Evolutionary conservation across 2,329 filamentous ascomycete genomes (phyloP), one percentile per base, ranked within the genome.

Genomic region (Akanthomyces uredinophilus): DNA sequence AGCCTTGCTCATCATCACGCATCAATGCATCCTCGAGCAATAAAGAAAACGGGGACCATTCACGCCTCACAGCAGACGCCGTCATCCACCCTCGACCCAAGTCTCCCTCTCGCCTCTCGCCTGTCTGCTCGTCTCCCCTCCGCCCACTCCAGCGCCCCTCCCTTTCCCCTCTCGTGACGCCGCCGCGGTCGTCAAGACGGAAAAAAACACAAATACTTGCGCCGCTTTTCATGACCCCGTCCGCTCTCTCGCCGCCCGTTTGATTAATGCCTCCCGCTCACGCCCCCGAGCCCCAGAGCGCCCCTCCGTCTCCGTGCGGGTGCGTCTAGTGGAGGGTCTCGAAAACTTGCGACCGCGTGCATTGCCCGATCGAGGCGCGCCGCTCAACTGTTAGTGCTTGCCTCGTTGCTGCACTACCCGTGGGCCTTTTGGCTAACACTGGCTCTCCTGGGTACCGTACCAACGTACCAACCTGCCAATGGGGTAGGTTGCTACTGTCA

Each of bases 301-400:
- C 35, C 47, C 47, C 55, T 46, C 44, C 18, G 32, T 37, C 44
- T 22, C 55, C 55, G 56, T 60, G 56, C 56, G 56, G 22, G 47
- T 60, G 56, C 56, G 47, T 59, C 56, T 59, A 59, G 56, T 59
- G 46, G 56, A 59, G 46, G 44, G 55, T 49, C 55, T 50, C 29
- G 41, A 27, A 27, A 39, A 16, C 24, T 39, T 8, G 47, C 44
- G 46, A 29, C 24, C 56, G 35, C 55, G 55, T 50, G 13, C 55
- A 58, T 50, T 58, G 55, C 56, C 47, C 24, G 47, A 60, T 44
- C 44, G 56, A 60, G 46, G 24, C 56, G 24, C 56, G 56, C 56
- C 46, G 24, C 7, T 27, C 10, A 37, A n/a, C n/a, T 27, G n/a
- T 37, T 49, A 55, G n/a, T 55, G 22, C 20, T 44, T 11, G 32